Evolutionary conservation across 1,139 yeast species (phyloP).

Genomic region (Candida sanyaensis): DNA sequence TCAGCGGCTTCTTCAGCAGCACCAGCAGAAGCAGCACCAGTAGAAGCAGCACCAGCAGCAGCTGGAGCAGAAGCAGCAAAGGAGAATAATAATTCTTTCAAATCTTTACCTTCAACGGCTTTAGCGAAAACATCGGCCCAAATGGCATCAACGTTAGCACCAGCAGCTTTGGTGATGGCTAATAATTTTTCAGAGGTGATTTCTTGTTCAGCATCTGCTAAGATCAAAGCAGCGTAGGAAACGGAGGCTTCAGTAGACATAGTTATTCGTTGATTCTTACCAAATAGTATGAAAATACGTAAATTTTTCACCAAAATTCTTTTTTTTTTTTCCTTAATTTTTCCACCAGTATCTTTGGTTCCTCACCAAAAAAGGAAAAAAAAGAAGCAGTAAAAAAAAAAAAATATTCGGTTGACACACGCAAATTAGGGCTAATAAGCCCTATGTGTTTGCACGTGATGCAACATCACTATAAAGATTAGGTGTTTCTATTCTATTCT

Average conservation of each 20-base stretch:
- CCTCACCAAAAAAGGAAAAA: not conserved
- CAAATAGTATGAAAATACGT: not conserved
- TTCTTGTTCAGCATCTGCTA: slow-evolving; percentile 96
- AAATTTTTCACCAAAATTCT: slow-evolving; percentile 2
- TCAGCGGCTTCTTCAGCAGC: slow-evolving; percentile 53
- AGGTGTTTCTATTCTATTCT: no score
- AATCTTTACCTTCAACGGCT: slow-evolving; percentile 96
- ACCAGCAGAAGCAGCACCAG: slow-evolving; percentile 61
- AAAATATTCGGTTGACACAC: not conserved
- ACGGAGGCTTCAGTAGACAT: slow-evolving; percentile 66
- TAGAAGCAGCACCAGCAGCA: slow-evolving; percentile 49
- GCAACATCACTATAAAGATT: no score
- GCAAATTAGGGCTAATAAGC: slow-evolving; percentile 4
- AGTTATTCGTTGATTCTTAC: slow-evolving; percentile 13
- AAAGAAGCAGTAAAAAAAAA: not conserved
- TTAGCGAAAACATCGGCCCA: slow-evolving; percentile 96
- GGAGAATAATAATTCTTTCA: slow-evolving; percentile 86
- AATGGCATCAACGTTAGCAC: slow-evolving; percentile 80
- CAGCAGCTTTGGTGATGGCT: slow-evolving; percentile 86
- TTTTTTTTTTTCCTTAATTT: not conserved
- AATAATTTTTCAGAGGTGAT: slow-evolving; percentile 90
- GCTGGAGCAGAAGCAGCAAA: slow-evolving; percentile 59
- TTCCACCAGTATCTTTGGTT: no score
- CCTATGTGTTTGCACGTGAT: slow-evolving; percentile 4
- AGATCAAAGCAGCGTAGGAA: slow-evolving; percentile 93